phyloP scores from a whole-genome alignment of 2,329 filamentous ascomycete genomes.

The Alternaria angustiovoidea region DNA sequence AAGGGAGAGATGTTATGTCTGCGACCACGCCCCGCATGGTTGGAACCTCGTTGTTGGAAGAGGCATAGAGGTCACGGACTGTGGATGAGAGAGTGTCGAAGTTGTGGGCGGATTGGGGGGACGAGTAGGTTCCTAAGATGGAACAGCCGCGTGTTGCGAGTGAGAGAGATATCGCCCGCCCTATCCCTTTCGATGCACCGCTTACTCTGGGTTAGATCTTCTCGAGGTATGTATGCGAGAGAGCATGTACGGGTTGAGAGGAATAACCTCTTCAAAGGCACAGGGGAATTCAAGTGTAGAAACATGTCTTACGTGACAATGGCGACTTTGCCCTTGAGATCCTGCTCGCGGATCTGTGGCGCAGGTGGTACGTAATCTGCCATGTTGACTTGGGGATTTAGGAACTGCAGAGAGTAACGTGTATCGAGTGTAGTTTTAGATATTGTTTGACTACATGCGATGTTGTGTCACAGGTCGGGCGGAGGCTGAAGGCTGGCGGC shows the following conservation, averaged over 20 bases:
- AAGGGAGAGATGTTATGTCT: conserved; percentile 30
- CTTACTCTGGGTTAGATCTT: conserved; percentile 13
- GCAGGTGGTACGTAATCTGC: conserved; percentile 31
- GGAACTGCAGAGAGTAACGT: background rate
- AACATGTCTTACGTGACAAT: conserved; percentile 37
- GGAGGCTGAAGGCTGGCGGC: background rate
- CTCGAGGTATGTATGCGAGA: too few species aligned
- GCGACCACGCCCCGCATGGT: conserved; percentile 31
- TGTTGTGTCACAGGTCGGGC: background rate
- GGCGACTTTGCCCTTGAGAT: conserved; percentile 41
- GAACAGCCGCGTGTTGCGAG: conserved; percentile 41
- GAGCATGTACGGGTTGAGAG: background rate
- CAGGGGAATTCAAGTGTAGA: background rate
- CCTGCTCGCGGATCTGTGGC: conserved; percentile 35
- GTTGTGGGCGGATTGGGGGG: conserved; percentile 29
- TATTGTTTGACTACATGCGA: background rate
- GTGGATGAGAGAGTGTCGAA: conserved; percentile 36
- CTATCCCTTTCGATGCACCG: conserved; percentile 41
- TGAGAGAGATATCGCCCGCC: conserved; percentile 39
- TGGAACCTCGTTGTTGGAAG: conserved; percentile 8
- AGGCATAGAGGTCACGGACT: conserved; percentile 24
- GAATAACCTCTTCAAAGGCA: too few species aligned
- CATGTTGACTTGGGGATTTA: conserved; percentile 16
- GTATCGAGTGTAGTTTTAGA: background rate
- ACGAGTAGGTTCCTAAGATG: conserved; percentile 43